Conservation (phyloP, 208 protist species). For the Crithidia expoeki region DNA sequence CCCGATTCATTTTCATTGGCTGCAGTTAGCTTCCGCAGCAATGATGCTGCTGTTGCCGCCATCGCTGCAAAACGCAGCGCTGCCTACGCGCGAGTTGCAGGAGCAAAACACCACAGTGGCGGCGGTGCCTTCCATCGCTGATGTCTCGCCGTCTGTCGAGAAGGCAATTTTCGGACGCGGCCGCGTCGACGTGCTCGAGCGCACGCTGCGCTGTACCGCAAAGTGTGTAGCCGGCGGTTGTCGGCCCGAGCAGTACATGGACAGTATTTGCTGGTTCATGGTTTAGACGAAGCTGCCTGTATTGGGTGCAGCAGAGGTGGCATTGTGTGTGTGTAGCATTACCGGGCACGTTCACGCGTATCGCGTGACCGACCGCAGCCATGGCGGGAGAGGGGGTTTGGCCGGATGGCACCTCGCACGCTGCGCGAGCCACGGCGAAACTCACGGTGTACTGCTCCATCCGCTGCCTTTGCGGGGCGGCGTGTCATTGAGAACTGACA, state of each 20-base stretch:
- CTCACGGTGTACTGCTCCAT: background rate
- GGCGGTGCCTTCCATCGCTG: conserved; percentile 60
- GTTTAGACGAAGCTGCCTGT: background rate
- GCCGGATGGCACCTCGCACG: background rate
- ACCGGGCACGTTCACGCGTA: background rate
- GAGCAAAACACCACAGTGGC: conserved; percentile 64
- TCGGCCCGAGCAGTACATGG: background rate
- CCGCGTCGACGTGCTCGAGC: conserved; percentile 46
- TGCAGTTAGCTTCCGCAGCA: too few relatives aligned
- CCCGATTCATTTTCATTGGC: too few relatives aligned
- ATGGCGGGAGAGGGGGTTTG: background rate
- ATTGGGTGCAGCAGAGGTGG: too few relatives aligned
- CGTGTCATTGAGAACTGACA: background rate
- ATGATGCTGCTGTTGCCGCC: background rate
- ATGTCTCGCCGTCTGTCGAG: conserved; percentile 38
- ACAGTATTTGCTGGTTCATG: conserved; percentile 6
- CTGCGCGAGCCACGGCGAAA: background rate
- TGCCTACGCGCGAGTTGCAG: background rate
- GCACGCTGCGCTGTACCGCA: conserved; percentile 35
- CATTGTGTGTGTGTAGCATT: too few relatives aligned
- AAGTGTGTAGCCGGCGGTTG: conserved; percentile 38
- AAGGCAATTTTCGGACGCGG: conserved; percentile 60
- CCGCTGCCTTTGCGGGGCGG: background rate
- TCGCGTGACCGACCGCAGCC: background rate
- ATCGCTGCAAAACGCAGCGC: background rate